Evolutionary conservation across 2,329 filamentous ascomycete species (phyloP), one percentile per base, ranked within the genome.

Genomic region (Didymella pomorum): DNA sequence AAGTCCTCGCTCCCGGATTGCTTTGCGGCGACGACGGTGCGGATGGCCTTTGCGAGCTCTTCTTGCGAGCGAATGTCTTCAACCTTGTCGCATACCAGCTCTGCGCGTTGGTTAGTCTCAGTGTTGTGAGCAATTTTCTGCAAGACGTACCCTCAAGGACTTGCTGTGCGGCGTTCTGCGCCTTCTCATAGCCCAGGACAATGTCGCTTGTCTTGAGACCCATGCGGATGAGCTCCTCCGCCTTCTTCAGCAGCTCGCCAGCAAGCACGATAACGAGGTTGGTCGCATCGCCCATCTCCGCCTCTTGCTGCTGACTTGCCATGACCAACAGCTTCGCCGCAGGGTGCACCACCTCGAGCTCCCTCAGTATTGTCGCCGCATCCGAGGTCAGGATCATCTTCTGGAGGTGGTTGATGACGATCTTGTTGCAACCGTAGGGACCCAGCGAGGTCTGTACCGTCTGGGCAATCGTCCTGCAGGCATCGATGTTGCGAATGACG

Each of bases 371-470:
- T 42, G 95, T 98, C 67, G 95, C 95, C 66, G 95, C 95, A 76
- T 99, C 95, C 61, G 93, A 98, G 70, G 96, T 99, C 66, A 99
- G 85, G 71, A 97, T 96, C 95, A 99, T 97, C 86, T 99, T 99
- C 80, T 97, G 92, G 64, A 99, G 86, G 82, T 99, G 96, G 84
- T 99, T 99, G 85, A 99, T 98, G 82, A 99, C 92, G 76, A 99
- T 93, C 84, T 99, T 99, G 85, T 99, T 99, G 80, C 95, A 91
- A 74, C 95, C 95, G 80, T 97, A 97, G 60, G 95, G 95, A 51
- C 95, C 96, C 33, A 99, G 86, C 44, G 95, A 98, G 56, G 95
- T 98, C 83, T 97, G 93, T 48, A 99, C 95, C 51, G 95, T 99
- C 72, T 91, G 91, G 58, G 95, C 89, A 79, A 99, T 98, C 68